Base-by-base conservation (phyloP, 78 protist species). In the Polysphondylium violaceum region DNA sequence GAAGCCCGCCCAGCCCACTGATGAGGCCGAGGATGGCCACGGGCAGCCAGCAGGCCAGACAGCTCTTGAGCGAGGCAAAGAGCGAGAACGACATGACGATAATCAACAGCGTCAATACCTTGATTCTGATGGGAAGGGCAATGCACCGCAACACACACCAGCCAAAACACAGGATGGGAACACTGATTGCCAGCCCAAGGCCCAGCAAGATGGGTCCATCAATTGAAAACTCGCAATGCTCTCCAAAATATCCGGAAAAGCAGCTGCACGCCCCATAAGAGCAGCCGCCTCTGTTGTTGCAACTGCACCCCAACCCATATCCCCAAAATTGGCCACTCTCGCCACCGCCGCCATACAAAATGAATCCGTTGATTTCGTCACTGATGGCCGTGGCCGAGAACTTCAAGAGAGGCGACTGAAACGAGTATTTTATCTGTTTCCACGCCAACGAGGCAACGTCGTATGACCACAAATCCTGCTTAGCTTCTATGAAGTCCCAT, bases 151-250 rank as follows among this genome's bases (percentile, higher is more conserved):
- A 23, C 5, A 59, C 85, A 75, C 85, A 75, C 85, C 85, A 75
- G 4, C 85, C 85, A 75, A 75, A 75, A 17, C 85, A 75, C 35
- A 75, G 3, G 2, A 75, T 75, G 3, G 85, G 85, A 7, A 75
- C 85, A 75, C 85, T 25, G 29, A 75, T 75, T 1, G 85, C 85
- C n/a, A 75, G 3, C 2, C 85, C 85, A 2, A 75, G 41, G 19
- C 85, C 85, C 25, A 75, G 40, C 5, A 75, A 19, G 16, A 75
- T 75, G 19, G 85, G 85, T 16, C 85, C 85, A 59, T 75, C 85
- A 38, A 75, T 58, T 44, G 69, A 58, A 41, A 40, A 19, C 6
- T 59, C 36, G 41, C 85, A 75, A 16, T 75, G 40, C 16, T 59
- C 69, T 12, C 85, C 85, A 75, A 75, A 75, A 29, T 55, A 75